A percentile compares a stretch with the other conserved stretches of the same genome.
Conservation (phyloP, 2,329 filamentous ascomycete genomes). For the Paracamarosporium sp. region DNA sequence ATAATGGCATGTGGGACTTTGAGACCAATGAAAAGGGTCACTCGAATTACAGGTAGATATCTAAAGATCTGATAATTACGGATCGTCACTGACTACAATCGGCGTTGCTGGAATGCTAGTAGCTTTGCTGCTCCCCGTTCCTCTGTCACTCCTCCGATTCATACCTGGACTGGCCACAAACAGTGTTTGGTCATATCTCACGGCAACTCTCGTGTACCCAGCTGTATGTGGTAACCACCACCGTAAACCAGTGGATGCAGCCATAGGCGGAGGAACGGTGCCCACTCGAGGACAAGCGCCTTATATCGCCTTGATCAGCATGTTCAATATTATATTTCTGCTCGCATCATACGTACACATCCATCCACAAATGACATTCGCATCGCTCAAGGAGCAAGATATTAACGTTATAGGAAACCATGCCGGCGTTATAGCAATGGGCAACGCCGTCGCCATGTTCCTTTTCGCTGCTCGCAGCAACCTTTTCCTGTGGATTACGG, state of each 20-base stretch:
- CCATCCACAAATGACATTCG: slow-evolving; percentile 19
- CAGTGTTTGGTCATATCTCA: slow-evolving; percentile 36
- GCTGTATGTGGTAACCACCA: slow-evolving; percentile 15
- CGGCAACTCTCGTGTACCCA: slow-evolving; percentile 18
- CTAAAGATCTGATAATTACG: neutral
- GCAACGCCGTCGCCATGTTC: slow-evolving; percentile 32
- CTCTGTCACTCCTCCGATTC: slow-evolving; percentile 12
- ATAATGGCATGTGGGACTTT: slow-evolving; percentile 15
- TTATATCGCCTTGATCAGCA: slow-evolving; percentile 44
- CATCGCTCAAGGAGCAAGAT: slow-evolving; percentile 50
- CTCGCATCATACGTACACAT: slow-evolving; percentile 10
- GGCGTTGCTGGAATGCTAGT: slow-evolving; percentile 17
- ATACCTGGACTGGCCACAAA: slow-evolving; percentile 6
- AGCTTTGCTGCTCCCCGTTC: slow-evolving; percentile 15
- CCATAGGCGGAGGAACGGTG: slow-evolving; percentile 26
- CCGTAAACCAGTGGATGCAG: slow-evolving; percentile 7
- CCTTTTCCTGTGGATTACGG: slow-evolving; percentile 41
- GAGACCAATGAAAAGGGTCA: slow-evolving; percentile 18
- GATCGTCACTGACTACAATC: neutral
- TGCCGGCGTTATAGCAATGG: slow-evolving; percentile 37
- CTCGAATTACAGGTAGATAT: slow-evolving; percentile 9
- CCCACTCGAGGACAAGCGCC: slow-evolving; percentile 54
- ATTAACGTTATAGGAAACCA: slow-evolving; percentile 45
- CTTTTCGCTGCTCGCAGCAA: slow-evolving; percentile 45
- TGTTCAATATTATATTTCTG: slow-evolving; percentile 16